Base-by-base conservation (phyloP, 257 asterid genomes). In the Solanum dulcamara region DNA sequence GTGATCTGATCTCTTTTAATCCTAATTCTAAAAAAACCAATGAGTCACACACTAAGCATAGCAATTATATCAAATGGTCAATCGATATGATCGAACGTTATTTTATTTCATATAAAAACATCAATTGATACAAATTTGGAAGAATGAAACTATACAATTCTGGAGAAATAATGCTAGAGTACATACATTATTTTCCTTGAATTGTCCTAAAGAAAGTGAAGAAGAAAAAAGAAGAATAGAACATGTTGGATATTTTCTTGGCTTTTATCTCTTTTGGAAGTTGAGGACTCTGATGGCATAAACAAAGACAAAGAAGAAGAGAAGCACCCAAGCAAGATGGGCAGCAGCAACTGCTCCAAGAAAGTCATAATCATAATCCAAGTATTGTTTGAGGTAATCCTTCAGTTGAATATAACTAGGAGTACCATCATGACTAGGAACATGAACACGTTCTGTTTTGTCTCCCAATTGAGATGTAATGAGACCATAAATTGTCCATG, bases 291-390 rank as follows among this genome's bases (percentile, higher is more conserved):
- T 93, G 84, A 94, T 92, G 62, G 91, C 98, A 67, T 90, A 93
- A 2, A 90, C 98, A 87, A 93, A 94, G 14, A 91, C 92, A 38
- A n/a, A 46, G 88, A 88, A 90, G 89, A 93, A 94, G 28, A 94
- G 92, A 17, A 92, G 81, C 3, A 90, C 95, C 97, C 95, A 94
- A 44, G 89, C 94, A 83, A 94, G 85, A 89, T 94, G 98, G 7
- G 92, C 95, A 40, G 88, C 84, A 46, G 90, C 96, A 86, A 94
- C 97, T 66, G 87, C 85, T 88, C 91, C 90, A 26, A 94, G 95
- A 87, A 93, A 94, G 79, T 92, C 94, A 13, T 87, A 86, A 24
- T 92, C 92, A 85, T 88, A 94, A 50, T 93, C 95, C 14, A 94
- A 53, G 57, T 55, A 90, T 35, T 67, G 68, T 74, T 90, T 92